Evolutionary conservation across 2,329 filamentous ascomycete species (phyloP), one percentile per base, ranked within the genome.

Genomic region (Botrytis pseudocinerea): DNA sequence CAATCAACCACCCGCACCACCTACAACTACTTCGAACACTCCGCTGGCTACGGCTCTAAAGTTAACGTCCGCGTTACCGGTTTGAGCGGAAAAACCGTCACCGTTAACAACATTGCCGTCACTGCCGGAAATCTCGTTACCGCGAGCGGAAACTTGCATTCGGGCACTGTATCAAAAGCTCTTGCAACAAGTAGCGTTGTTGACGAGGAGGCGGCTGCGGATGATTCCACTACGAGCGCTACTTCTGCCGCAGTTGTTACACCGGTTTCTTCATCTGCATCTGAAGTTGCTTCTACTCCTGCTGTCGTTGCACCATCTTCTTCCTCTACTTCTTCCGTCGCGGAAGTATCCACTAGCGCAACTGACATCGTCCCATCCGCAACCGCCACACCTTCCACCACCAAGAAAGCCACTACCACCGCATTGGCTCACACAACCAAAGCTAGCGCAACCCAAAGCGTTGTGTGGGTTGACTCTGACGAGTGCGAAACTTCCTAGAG

Each of bases 1-100:
- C 80, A 86, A 80, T 68, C 79, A n/a, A 90, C 89, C 0, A 83
- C 82, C 3, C 83, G 90, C 65, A 80, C 84, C 72, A 80, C 82
- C 42, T 89, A 89, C 80, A 88, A 91, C 84, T 92, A 85, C 82
- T 92, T 91, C 63, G 86, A 91, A 83, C 85, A 89, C 76, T 73
- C 82, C 0, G 82, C 84, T 73, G 90, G 90, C 0, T 90, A 89
- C 77, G 87, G 88, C 0, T 85, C 84, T 0, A 85, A 84, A 0
- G 87, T 91, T 1, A 84, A 87, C 76, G 83, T 91, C 51, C 85
- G 84, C 74, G 83, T 91, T 54, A 91, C 88, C 1, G 85, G 86
- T 74, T 78, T 82, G 4, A 84, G 83, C 61, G 89, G 89, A 1
- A 82, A 84, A 75, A 83, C 78, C 0, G 82, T 91, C 20, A 81